Evolutionary conservation across 2,329 filamentous ascomycete species (phyloP).

Genomic region (Hortaea werneckii): DNA sequence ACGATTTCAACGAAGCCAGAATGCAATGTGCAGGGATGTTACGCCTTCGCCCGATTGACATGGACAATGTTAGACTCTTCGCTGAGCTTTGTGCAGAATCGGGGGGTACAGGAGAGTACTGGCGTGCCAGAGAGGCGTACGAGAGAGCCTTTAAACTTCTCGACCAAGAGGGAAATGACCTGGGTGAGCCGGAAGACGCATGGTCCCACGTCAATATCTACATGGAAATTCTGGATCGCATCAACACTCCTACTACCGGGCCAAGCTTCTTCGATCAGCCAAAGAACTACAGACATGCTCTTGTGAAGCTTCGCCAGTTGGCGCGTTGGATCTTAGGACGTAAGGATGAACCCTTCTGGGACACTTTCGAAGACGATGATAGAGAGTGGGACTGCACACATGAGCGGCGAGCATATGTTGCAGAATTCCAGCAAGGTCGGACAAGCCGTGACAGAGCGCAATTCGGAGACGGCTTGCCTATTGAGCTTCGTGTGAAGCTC

Average conservation of each 20-base stretch:
- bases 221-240: slow-evolving; percentile 59
- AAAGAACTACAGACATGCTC: slow-evolving; percentile 47
- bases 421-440: slow-evolving; percentile 48
- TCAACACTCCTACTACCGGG: slow-evolving; percentile 26
- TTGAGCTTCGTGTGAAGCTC: slow-evolving; percentile 75
- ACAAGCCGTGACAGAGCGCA: slow-evolving; percentile 37
- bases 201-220: slow-evolving; percentile 87
- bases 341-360: slow-evolving; percentile 66
- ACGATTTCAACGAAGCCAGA: slow-evolving; percentile 37
- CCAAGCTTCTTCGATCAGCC: slow-evolving; percentile 43
- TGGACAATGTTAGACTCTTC: slow-evolving; percentile 44
- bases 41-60: slow-evolving; percentile 43
- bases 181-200: slow-evolving; percentile 34
- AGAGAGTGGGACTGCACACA: slow-evolving; percentile 79
- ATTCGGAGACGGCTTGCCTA: slow-evolving; percentile 65
- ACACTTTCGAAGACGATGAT: slow-evolving; percentile 57
- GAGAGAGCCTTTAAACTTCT: slow-evolving; percentile 43
- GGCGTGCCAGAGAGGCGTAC: slow-evolving; percentile 30
- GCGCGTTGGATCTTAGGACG: slow-evolving; percentile 77
- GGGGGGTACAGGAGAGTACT: slow-evolving; percentile 16
- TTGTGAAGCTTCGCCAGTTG: slow-evolving; percentile 59
- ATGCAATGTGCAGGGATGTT: slow-evolving; percentile 46
- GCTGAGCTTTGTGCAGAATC: slow-evolving; percentile 40
- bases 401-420: slow-evolving; percentile 52
- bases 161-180: slow-evolving; percentile 11